These are phyloP conservation scores for Colletotrichum karsti DNA, from an alignment of 2,329 filamentous ascomycete genomes.

Conservation along the genomic window DNA sequence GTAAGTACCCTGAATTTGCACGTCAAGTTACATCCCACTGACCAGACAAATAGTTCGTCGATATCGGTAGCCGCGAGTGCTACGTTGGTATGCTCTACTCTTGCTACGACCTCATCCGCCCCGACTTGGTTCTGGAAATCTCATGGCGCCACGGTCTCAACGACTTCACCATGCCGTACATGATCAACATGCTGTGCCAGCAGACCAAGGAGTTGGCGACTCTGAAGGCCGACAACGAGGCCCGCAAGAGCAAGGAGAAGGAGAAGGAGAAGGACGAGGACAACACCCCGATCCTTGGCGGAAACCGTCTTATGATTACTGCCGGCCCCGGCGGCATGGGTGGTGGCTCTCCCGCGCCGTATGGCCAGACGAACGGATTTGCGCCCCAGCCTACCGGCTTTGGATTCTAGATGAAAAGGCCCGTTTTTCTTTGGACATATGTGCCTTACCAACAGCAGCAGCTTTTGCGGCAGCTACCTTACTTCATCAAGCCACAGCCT, in stretches of 20 bases:
- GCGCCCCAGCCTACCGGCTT: slow-evolving; percentile 88
- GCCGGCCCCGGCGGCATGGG: slow-evolving; percentile 74
- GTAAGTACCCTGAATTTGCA: slow-evolving; percentile 68
- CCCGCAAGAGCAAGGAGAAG: slow-evolving; percentile 81
- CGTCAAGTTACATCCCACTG: slow-evolving; percentile 36
- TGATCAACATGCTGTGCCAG: slow-evolving; percentile 97
- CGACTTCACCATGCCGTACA: slow-evolving; percentile 99
- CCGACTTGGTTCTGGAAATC: slow-evolving; percentile 92
- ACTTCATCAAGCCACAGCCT: background rate
- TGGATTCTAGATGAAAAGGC: slow-evolving; percentile 56
- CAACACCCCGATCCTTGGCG: slow-evolving; percentile 91
- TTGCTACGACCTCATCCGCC: slow-evolving; percentile 95
- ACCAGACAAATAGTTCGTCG: slow-evolving; percentile 79
- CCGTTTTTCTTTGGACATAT: slow-evolving; percentile 15
- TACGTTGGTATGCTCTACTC: slow-evolving; percentile 99
- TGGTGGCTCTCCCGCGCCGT: slow-evolving; percentile 71
- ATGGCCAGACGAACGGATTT: slow-evolving; percentile 86
- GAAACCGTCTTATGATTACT: slow-evolving; percentile 92
- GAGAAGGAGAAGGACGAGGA: slow-evolving; percentile 86
- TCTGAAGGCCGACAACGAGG: slow-evolving; percentile 96
- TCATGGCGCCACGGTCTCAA: slow-evolving; percentile 95
- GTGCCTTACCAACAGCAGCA: background rate
- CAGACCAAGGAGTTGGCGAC: slow-evolving; percentile 85
- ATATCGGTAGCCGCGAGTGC: slow-evolving; percentile 98
- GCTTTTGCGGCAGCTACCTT: background rate